phyloP scores from a whole-genome alignment of 2,329 filamentous ascomycete species.

The Annulohypoxylon truncatum region DNA sequence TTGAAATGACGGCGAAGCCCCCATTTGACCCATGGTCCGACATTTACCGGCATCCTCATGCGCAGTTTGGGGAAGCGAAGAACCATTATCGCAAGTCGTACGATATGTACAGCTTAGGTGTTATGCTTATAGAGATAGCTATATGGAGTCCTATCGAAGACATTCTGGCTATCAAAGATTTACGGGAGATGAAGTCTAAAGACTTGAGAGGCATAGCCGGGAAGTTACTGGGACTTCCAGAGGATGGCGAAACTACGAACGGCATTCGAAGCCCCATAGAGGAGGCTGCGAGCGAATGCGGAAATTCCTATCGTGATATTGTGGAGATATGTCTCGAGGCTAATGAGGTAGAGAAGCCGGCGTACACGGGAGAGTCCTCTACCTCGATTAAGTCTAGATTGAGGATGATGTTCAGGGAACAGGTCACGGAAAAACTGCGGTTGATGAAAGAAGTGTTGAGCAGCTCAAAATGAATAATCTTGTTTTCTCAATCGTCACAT shows the following conservation, averaged over 20 bases:
- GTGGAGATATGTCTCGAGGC: conserved; percentile 19
- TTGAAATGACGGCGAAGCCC: conserved; percentile 58
- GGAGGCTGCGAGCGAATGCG: not conserved
- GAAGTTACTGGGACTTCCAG: not conserved
- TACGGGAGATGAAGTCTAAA: not conserved
- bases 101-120: conserved; percentile 62
- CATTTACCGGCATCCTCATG: conserved; percentile 58
- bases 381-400: not conserved
- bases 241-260: not conserved
- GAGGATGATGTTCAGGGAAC: conserved; percentile 16
- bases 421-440: not conserved
- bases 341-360: conserved; percentile 12
- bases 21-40: conserved; percentile 51
- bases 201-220: not conserved
- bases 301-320: conserved; percentile 8
- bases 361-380: conserved; percentile 13
- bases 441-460: conserved; percentile 8
- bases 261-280: not conserved
- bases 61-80: conserved; percentile 34
- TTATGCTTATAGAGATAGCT: conserved; percentile 63
- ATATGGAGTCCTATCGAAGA: conserved; percentile 59
- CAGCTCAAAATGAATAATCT: not conserved
- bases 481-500: too few species aligned
- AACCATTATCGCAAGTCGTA: conserved; percentile 53
- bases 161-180: conserved; percentile 46